phyloP scores from a whole-genome alignment of 2,329 filamentous ascomycete genomes.

The Aspergillus viridinutans region DNA sequence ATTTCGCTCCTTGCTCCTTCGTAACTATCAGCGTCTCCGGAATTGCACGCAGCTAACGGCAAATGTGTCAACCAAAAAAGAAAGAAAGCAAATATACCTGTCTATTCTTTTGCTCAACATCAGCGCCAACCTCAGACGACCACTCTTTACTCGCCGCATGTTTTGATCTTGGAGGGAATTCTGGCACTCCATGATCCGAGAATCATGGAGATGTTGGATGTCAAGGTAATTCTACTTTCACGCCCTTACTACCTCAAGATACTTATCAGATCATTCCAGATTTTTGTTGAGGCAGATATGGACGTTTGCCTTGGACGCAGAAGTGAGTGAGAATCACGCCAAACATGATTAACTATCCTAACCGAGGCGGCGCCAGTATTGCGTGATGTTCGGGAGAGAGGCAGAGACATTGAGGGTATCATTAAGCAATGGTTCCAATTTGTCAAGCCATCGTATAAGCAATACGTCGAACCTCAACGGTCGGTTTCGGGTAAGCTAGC shows the following conservation, averaged over 20 bases:
- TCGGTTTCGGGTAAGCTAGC: constrained; percentile 65
- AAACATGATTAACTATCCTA: constrained; percentile 9
- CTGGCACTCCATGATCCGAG: constrained; percentile 87
- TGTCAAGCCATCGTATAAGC: constrained; percentile 95
- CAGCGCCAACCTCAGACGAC: constrained; percentile 73
- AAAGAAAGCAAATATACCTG: constrained; percentile 71
- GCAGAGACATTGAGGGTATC: constrained; percentile 86
- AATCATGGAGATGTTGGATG: constrained; percentile 80
- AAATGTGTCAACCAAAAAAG: constrained; percentile 17
- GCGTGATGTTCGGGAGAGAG: constrained; percentile 84
- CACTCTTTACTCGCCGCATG: constrained; percentile 92
- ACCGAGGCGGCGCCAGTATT: constrained; percentile 54
- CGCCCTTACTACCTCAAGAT: not conserved
- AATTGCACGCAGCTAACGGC: constrained; percentile 9
- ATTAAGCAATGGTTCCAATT: constrained; percentile 98
- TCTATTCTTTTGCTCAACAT: constrained; percentile 95
- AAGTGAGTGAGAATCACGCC: constrained; percentile 51
- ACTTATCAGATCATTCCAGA: constrained; percentile 45
- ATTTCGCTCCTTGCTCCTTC: not conserved
- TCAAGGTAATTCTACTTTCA: constrained; percentile 60
- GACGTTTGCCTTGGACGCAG: constrained; percentile 88
- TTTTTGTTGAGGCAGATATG: constrained; percentile 93
- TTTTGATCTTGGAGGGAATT: constrained; percentile 92
- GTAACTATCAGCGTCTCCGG: not conserved
- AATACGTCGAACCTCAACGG: constrained; percentile 87